Conservation (phyloP, 2,329 filamentous ascomycete species). For the Leptographium procerum region DNA sequence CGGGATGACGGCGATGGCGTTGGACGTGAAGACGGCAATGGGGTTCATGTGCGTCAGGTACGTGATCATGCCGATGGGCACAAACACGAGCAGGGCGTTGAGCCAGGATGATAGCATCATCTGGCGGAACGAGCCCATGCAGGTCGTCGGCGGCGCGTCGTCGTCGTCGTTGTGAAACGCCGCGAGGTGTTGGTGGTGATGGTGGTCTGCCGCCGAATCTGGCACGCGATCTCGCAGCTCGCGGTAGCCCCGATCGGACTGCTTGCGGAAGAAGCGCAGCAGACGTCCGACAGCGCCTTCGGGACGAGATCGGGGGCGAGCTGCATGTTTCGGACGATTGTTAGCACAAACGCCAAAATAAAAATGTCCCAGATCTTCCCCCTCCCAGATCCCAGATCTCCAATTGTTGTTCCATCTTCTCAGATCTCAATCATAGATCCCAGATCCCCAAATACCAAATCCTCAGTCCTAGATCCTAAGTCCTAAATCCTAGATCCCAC, state of each 20-base stretch:
- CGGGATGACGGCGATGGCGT: conserved; percentile 64
- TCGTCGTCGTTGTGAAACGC: neutral
- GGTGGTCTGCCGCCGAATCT: neutral
- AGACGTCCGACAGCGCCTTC: neutral
- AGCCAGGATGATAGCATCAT: conserved; percentile 63
- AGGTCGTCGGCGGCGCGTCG: neutral
- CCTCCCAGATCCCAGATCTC: too few relatives aligned
- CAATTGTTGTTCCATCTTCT: neutral
- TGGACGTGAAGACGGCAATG: conserved; percentile 59
- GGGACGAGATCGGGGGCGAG: neutral
- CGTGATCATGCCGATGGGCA: conserved; percentile 64
- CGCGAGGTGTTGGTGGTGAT: neutral
- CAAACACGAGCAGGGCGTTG: conserved; percentile 65
- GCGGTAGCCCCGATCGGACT: neutral
- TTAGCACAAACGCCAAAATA: too few relatives aligned
- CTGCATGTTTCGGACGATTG: neutral
- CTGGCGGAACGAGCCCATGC: conserved; percentile 13
- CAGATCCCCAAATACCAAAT: too few relatives aligned
- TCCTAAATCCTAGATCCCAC: too few relatives aligned
- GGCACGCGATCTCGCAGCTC: neutral
- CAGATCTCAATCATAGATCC: too few relatives aligned
- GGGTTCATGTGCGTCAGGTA: conserved; percentile 40
- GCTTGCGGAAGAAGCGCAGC: neutral
- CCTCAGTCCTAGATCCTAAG: too few relatives aligned
- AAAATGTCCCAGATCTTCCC: too few relatives aligned